Base-by-base conservation (phyloP, 2,329 filamentous ascomycete species). In the Tolypocladium ovalisporum region DNA sequence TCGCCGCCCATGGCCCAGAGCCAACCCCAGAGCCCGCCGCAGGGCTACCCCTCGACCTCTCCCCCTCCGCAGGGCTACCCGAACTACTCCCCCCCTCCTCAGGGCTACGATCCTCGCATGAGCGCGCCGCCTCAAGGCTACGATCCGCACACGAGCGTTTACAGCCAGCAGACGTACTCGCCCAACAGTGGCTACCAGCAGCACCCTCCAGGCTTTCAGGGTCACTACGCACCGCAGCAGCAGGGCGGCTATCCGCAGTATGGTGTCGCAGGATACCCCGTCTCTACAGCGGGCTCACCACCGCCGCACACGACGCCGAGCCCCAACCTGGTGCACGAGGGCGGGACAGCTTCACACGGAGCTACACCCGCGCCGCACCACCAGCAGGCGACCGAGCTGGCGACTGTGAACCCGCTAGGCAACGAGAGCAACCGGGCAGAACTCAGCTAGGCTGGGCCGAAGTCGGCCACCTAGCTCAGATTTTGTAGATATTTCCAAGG, bases 401-500 rank as follows among this genome's bases (percentile, higher is more conserved):
- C 64, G n/a, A 58, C 66, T 40, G 59, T 64, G 22, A 62, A 65
- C 54, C 65, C 68, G 3, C 3, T 70, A 32, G 70, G 70, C 5
- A 65, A 64, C 3, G 66, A 68, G 59, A 63, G 56, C 32, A 72
- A 72, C 60, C 64, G 70, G 22, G 70, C 70, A 4, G 69, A 72
- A 59, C 61, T 72, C 39, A 44, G 54, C 32, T 55, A 27, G 29
- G 34, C 8, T 32, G 10, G 19, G 10, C 4, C n/a, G 19, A 4
- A n/a, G 10, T 22, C 32, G 19, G 47, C 22, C 47, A 34, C 10
- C 29, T 29, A 19, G 29, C 19, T 7, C 10, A 22, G 29, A 22
- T 29, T 15, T n/a, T 34, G 29, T 52, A n/a, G 29, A 52, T 52
- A 52, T 52, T 22, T 19, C 29, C 29, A 52, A 35, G 29, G 2